Evolutionary conservation across 164 flowering plant genomes (phyloP).

Genomic region (Stephania japonica): DNA sequence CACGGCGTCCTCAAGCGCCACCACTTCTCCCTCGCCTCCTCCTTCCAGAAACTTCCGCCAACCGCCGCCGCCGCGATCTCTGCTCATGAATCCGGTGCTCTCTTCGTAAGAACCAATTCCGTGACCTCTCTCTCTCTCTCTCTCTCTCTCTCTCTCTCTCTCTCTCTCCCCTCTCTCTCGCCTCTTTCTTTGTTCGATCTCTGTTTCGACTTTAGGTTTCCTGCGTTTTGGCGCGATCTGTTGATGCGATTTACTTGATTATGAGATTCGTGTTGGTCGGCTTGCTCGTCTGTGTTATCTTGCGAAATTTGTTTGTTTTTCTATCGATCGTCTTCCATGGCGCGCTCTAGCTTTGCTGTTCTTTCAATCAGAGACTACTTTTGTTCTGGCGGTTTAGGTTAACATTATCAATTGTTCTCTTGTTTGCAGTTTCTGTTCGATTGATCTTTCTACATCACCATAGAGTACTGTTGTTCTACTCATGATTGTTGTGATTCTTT

Average conservation of each 20-base stretch:
- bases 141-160: background rate
- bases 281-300: too few species aligned
- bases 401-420: background rate
- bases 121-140: background rate
- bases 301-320: too few species aligned
- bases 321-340: too few species aligned
- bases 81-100: background rate
- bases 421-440: background rate
- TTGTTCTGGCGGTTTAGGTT: background rate
- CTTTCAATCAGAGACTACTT: background rate
- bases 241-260: too few species aligned
- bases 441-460: background rate
- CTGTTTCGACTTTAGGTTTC: background rate
- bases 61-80: background rate
- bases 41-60: background rate
- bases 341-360: too few species aligned
- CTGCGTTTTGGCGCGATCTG: background rate
- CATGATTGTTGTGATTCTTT: background rate
- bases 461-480: background rate
- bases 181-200: background rate
- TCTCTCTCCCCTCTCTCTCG: background rate
- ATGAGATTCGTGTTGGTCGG: too few species aligned
- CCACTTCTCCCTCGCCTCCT: background rate
- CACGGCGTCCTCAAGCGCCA: slow-evolving; percentile 10
- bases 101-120: slow-evolving; percentile 9